A percentile compares a stretch with the other conserved stretches of the same genome.
phyloP scores from a whole-genome alignment of 495 filamentous ascomycete species.

The Melanomma pulvis-pyrius region DNA sequence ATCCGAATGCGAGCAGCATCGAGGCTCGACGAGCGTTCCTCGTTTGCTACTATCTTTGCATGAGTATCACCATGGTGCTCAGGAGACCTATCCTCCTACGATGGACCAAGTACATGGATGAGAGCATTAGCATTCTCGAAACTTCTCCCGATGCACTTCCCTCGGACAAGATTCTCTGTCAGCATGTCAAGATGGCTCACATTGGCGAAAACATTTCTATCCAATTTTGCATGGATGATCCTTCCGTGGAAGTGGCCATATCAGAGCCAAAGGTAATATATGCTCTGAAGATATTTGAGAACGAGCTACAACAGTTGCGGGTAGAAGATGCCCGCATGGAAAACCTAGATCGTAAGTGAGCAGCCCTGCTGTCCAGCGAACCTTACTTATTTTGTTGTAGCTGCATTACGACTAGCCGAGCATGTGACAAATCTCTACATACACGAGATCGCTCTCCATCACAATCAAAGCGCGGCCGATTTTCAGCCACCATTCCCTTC shows the following conservation, averaged over 20 bases:
- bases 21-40: constrained; percentile 81
- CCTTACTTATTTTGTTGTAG: constrained; percentile 44
- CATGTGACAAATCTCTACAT: constrained; percentile 76
- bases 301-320: constrained; percentile 58
- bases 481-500: constrained; percentile 45
- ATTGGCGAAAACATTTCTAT: constrained; percentile 80
- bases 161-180: constrained; percentile 72
- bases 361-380: not conserved
- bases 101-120: constrained; percentile 83
- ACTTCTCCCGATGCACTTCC: constrained; percentile 69
- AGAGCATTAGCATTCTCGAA: constrained; percentile 76
- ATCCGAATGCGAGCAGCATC: constrained; percentile 63
- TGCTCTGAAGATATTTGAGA: constrained; percentile 73
- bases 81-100: constrained; percentile 80
- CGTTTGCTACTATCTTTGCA: constrained; percentile 75
- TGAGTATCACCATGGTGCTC: constrained; percentile 68
- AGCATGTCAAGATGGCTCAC: constrained; percentile 75
- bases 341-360: constrained; percentile 29
- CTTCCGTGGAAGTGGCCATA: constrained; percentile 63
- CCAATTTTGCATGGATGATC: constrained; percentile 78
- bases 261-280: constrained; percentile 74
- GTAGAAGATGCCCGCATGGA: constrained; percentile 38
- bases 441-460: constrained; percentile 82
- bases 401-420: constrained; percentile 60
- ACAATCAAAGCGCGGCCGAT: constrained; percentile 68